Evolutionary conservation across 148 eudicot species (phyloP), one percentile per base, ranked within the genome.

Genomic region (Euryodendron excelsum): DNA sequence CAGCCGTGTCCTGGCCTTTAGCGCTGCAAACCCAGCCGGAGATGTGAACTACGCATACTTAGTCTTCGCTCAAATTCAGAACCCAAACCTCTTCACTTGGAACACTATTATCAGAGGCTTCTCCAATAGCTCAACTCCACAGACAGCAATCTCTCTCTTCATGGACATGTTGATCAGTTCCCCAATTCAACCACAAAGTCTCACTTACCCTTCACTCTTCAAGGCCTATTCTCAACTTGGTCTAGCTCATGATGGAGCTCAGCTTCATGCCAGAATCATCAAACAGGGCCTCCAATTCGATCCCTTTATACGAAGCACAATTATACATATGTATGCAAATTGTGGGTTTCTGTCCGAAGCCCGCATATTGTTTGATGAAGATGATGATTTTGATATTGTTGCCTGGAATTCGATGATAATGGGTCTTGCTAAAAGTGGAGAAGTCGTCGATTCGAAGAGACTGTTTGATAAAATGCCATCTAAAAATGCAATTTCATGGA

Each of bases 381-480:
- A 72, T 25, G 67, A 37, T 34, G 81, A 77, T 82, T 60, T 78
- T 62, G 86, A 89, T 61, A 74, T 82, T 4, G 88, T 89, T 56
- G 87, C 88, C 0, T 90, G 90, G 93, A 89, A 90, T 68, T 87
- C 89, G 30, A 81, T 90, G 84, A 84, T 90, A 64, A 82, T 88
- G 91, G 93, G 90, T 18, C 80, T 89, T 21, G 86, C 86, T 8
- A 86, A 82, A 77, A 72, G 70, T 17, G 81, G 86, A 44, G 81
- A 84, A 37, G 77, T 89, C 30, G 82, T 77, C 18, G 84, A 78
- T 55, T 73, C 89, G 4, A 82, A 70, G 81, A 83, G 78, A 55
- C 78, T 89, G 80, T 87, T 89, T 52, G 82, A 89, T 70, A 75
- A 80, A 56, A 80, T 89, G 89, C 89, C 86, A 30, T 12, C 12